These are phyloP conservation scores for Tolypocladium inflatum DNA, from an alignment of 2,329 filamentous ascomycete genomes.

Conservation along the genomic window DNA sequence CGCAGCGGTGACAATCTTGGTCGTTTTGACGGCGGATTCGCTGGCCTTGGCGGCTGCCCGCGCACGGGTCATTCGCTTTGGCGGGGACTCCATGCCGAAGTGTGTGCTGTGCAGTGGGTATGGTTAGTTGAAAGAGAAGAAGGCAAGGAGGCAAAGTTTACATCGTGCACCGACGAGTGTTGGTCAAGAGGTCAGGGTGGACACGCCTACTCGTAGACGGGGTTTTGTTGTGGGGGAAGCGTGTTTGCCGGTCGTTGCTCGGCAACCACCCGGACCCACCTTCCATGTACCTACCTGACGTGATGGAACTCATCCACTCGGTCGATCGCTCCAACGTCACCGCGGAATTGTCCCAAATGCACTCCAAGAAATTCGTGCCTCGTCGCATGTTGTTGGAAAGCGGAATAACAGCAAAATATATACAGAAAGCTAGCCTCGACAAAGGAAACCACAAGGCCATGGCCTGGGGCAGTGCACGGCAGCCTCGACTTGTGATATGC, in stretches of 20 bases:
- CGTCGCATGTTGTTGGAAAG: not conserved
- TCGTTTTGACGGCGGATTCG: constrained; percentile 27
- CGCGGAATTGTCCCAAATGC: too few relatives aligned
- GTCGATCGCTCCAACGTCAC: not conserved
- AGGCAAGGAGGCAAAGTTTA: constrained; percentile 8
- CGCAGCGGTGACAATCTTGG: constrained; percentile 38
- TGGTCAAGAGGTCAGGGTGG: not conserved
- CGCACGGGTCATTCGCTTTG: constrained; percentile 48
- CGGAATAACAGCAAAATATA: not conserved
- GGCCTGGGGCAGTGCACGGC: not conserved
- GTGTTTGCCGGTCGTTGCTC: constrained; percentile 5
- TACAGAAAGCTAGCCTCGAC: not conserved
- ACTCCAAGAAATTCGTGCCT: not conserved
- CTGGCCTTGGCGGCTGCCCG: constrained; percentile 32
- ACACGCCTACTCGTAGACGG: not conserved
- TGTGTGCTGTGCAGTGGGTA: not conserved
- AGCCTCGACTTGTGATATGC: not conserved
- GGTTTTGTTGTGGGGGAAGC: constrained; percentile 6
- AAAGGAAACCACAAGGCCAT: not conserved
- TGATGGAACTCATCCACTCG: not conserved
- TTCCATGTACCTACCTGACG: not conserved
- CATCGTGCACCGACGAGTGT: constrained; percentile 8
- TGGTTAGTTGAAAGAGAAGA: constrained; percentile 5
- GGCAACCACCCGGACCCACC: constrained; percentile 7
- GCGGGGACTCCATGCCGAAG: constrained; percentile 41